phyloP scores from a whole-genome alignment of 2,329 filamentous ascomycete species.

The Rhexocercosporidium sp. region DNA sequence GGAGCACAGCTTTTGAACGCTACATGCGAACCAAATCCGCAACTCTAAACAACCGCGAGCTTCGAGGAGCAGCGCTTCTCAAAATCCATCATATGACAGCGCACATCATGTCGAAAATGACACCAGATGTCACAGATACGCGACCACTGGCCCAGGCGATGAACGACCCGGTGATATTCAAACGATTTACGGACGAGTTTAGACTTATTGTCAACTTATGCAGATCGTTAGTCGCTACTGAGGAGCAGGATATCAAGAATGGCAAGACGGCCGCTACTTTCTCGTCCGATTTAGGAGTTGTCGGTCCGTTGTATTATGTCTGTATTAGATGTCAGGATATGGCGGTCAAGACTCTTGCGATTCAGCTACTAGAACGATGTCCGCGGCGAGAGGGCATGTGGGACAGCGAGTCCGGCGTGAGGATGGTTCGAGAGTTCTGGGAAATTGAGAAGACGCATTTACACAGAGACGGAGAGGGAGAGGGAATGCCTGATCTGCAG shows the following conservation, averaged over 20 bases:
- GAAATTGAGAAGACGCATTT: constrained; percentile 32
- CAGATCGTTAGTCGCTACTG: constrained; percentile 35
- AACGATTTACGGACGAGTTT: constrained; percentile 29
- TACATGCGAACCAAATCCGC: constrained; percentile 35
- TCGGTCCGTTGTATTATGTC: constrained; percentile 39
- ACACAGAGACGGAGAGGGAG: not conserved
- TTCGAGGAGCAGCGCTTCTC: constrained; percentile 39
- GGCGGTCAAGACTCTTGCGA: constrained; percentile 27
- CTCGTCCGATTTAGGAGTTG: constrained; percentile 38
- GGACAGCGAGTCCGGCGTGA: constrained; percentile 32
- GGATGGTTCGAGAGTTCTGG: constrained; percentile 36
- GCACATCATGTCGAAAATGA: constrained; percentile 33
- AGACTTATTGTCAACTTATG: constrained; percentile 33
- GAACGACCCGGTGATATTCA: constrained; percentile 27
- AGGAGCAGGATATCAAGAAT: constrained; percentile 33
- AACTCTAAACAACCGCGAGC: constrained; percentile 32
- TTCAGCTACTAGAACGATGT: constrained; percentile 33
- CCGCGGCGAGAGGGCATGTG: constrained; percentile 42
- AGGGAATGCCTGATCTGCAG: not conserved
- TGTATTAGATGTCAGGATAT: constrained; percentile 31
- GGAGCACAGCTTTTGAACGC: constrained; percentile 37
- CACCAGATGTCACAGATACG: constrained; percentile 22
- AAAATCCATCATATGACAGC: constrained; percentile 38
- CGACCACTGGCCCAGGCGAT: constrained; percentile 27
- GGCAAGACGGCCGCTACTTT: constrained; percentile 36